phyloP scores from a whole-genome alignment of 2,329 filamentous ascomycete genomes.

The Leptographium flavum region DNA sequence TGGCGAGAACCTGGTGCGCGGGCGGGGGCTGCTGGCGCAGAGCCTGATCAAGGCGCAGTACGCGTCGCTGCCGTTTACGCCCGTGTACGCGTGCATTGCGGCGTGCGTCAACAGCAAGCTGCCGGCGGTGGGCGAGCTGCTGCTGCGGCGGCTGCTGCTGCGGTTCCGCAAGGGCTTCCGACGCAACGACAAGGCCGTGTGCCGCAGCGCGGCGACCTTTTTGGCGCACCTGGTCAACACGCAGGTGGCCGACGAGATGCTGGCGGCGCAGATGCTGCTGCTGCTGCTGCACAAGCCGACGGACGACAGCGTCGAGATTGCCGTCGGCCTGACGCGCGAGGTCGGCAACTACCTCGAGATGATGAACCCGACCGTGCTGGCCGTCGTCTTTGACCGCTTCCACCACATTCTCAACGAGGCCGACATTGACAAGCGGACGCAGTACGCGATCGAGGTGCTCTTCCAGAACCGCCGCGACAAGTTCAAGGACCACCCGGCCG shows the following conservation, averaged over 20 bases:
- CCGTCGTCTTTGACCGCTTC: slow-evolving; percentile 92
- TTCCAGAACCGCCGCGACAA: slow-evolving; percentile 94
- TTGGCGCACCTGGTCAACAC: slow-evolving; percentile 92
- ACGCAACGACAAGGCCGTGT: slow-evolving; percentile 93
- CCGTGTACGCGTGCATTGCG: slow-evolving; percentile 90
- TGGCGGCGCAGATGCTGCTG: slow-evolving; percentile 83
- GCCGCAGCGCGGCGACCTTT: slow-evolving; percentile 83
- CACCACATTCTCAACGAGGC: slow-evolving; percentile 90
- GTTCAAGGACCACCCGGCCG: slow-evolving; percentile 85
- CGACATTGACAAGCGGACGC: slow-evolving; percentile 93
- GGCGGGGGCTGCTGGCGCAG: slow-evolving; percentile 82
- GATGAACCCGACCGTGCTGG: slow-evolving; percentile 78
- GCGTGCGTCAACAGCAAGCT: slow-evolving; percentile 97
- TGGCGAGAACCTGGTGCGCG: slow-evolving; percentile 82
- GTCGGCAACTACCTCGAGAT: slow-evolving; percentile 90
- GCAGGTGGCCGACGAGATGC: slow-evolving; percentile 86
- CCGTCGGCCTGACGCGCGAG: slow-evolving; percentile 82
- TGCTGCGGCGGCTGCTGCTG: slow-evolving; percentile 71
- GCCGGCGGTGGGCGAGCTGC: slow-evolving; percentile 81
- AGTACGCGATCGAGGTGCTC: slow-evolving; percentile 97
- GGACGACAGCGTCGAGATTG: slow-evolving; percentile 95
- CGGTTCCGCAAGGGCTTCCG: slow-evolving; percentile 94
- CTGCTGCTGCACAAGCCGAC: slow-evolving; percentile 91
- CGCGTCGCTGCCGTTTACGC: slow-evolving; percentile 86
- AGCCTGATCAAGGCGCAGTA: slow-evolving; percentile 98